Evolutionary conservation across 1,139 yeast species (phyloP).

Genomic region (Suzukiozyma palmioleophila): DNA sequence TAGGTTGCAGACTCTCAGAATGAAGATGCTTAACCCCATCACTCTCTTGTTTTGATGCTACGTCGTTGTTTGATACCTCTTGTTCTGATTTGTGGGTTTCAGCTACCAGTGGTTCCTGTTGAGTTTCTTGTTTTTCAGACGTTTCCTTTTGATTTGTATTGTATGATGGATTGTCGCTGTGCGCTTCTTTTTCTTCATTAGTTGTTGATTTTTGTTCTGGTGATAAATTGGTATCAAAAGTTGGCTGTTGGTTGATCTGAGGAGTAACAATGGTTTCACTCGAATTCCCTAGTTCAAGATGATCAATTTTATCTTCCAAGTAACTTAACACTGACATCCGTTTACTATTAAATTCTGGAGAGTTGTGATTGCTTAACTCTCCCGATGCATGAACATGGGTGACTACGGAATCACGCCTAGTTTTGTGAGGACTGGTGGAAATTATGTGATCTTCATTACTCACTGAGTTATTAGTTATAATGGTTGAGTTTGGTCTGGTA

Average conservation of each 20-base stretch:
- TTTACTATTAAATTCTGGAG: constrained; percentile 24
- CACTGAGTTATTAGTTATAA: constrained; percentile 1
- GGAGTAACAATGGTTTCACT: constrained; percentile 18
- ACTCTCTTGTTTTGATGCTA: too few relatives aligned
- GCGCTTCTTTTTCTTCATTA: not conserved
- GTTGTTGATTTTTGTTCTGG: not conserved
- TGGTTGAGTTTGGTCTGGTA: constrained; percentile 2
- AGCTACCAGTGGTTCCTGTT: not conserved
- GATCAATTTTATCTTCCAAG: constrained; percentile 45
- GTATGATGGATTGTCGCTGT: not conserved
- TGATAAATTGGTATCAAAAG: constrained; percentile 17
- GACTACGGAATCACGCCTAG: constrained; percentile 42
- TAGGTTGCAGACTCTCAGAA: too few relatives aligned
- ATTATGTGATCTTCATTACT: not conserved
- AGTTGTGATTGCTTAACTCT: constrained; percentile 34
- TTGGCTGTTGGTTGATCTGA: constrained; percentile 26
- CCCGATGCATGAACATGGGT: constrained; percentile 48
- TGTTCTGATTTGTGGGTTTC: not conserved
- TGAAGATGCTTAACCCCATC: too few relatives aligned
- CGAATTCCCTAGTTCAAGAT: constrained; percentile 23
- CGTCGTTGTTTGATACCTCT: not conserved
- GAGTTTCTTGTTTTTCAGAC: not conserved
- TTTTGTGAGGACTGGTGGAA: constrained; percentile 2
- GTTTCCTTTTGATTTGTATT: not conserved
- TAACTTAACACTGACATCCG: constrained; percentile 43